A percentile compares a stretch with the other conserved stretches of the same genome.
These are phyloP conservation scores for Paramecium sonneborni DNA, from an alignment of 73 alveolate genomes.

Conservation along the genomic window DNA sequence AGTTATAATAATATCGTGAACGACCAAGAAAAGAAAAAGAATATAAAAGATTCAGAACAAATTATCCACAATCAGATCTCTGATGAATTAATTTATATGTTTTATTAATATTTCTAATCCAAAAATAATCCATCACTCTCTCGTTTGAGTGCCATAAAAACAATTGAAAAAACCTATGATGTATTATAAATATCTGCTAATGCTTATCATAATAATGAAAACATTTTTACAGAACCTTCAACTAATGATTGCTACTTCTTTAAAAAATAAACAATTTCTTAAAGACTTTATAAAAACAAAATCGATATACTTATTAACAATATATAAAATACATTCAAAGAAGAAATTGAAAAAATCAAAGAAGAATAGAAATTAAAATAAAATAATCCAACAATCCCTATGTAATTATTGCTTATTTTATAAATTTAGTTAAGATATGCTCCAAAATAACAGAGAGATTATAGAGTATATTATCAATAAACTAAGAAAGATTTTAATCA, in stretches of 20 bases:
- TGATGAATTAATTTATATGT: too few relatives aligned
- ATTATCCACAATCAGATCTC: not conserved
- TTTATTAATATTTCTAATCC: not conserved
- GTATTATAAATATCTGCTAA: not conserved
- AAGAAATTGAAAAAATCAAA: not conserved
- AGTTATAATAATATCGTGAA: not conserved
- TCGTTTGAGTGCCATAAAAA: not conserved
- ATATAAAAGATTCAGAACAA: not conserved
- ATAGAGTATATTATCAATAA: not conserved
- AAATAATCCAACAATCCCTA: not conserved
- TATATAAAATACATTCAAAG: not conserved
- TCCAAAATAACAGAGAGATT: not conserved
- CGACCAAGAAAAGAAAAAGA: not conserved
- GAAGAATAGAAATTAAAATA: not conserved
- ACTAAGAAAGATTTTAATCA: not conserved
- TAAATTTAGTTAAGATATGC: not conserved
- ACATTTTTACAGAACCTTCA: not conserved
- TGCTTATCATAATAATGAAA: not conserved
- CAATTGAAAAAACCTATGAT: not conserved
- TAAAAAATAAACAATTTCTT: not conserved
- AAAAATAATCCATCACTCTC: constrained; percentile 24
- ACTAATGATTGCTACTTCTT: not conserved
- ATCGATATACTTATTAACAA: not conserved
- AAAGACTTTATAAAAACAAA: not conserved
- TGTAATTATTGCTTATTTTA: too few relatives aligned